phyloP scores from a whole-genome alignment of 495 filamentous ascomycete species.

The Bombardia bombarda region DNA sequence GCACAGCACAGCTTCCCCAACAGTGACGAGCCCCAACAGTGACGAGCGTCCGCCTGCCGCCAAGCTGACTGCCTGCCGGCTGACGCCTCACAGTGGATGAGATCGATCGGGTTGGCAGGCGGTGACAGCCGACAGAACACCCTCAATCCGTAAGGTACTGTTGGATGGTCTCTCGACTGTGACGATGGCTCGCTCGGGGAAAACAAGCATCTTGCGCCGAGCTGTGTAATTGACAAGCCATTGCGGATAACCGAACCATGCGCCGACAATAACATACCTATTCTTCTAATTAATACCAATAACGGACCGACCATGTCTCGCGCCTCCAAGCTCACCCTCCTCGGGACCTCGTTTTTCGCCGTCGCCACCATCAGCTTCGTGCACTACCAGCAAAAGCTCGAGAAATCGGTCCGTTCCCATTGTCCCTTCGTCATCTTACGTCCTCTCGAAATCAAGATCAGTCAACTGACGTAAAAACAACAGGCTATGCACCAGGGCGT shows the following conservation, averaged over 20 bases:
- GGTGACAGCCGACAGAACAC: constrained; percentile 9
- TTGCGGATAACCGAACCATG: not conserved
- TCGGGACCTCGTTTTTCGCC: constrained; percentile 67
- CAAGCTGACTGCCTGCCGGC: constrained; percentile 7
- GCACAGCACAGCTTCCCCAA: not conserved
- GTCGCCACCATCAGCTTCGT: constrained; percentile 75
- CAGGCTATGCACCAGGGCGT: constrained; percentile 97
- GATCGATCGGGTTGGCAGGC: not conserved
- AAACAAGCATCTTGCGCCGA: not conserved
- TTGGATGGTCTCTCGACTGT: not conserved
- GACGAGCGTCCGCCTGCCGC: too few relatives aligned
- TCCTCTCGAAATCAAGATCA: too few relatives aligned
- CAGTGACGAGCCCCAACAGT: not conserved
- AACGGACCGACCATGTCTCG: constrained; percentile 59
- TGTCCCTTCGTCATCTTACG: not conserved
- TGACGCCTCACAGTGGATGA: too few relatives aligned
- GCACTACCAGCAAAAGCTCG: constrained; percentile 77
- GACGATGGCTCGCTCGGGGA: not conserved
- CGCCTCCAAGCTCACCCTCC: constrained; percentile 78
- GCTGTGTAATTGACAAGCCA: not conserved
- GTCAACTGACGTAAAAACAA: not conserved
- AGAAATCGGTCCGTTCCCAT: constrained; percentile 61
- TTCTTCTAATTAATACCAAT: not conserved
- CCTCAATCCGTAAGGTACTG: not conserved
- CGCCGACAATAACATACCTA: not conserved